A percentile compares a stretch with the other conserved stretches of the same genome.
phyloP scores from a whole-genome alignment of 257 asterid genomes.

The Primulina tabacum region DNA sequence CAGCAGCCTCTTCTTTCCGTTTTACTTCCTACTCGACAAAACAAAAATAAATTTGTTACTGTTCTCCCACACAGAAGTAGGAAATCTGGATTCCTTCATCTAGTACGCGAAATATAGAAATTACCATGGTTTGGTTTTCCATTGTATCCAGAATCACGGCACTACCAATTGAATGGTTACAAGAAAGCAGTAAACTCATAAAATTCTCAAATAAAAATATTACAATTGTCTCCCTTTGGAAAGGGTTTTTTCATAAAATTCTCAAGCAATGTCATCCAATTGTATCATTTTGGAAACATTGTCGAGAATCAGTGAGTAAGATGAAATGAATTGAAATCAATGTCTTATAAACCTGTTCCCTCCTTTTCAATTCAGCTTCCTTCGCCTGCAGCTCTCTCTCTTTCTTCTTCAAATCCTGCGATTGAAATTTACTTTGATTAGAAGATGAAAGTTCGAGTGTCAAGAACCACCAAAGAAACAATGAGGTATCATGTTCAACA shows the following conservation, averaged over 20 bases:
- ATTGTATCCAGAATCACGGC: background rate
- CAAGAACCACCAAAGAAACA: constrained; percentile 12
- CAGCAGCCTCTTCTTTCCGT: constrained; percentile 86
- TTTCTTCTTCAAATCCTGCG: constrained; percentile 83
- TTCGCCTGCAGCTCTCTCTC: constrained; percentile 88
- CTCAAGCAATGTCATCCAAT: background rate
- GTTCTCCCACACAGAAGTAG: background rate
- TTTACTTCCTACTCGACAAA: constrained; percentile 52
- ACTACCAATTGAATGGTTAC: background rate
- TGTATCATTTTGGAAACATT: constrained; percentile 2
- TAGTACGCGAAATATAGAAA: background rate
- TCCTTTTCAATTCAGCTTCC: constrained; percentile 25
- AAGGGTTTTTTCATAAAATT: too few relatives aligned
- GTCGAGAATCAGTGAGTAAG: constrained; percentile 4
- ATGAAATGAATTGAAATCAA: background rate
- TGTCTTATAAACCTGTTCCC: constrained; percentile 67
- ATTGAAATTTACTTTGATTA: constrained; percentile 24
- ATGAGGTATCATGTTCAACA: constrained; percentile 5
- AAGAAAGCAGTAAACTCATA: background rate
- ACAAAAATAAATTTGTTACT: background rate
- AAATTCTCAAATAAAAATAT: background rate
- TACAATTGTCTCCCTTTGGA: background rate
- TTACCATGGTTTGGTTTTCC: background rate
- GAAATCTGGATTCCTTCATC: background rate
- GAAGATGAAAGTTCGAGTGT: constrained; percentile 22